phyloP scores from a whole-genome alignment of 371 early-diverging fungal genomes.

The Synchytrium microbalum region DNA sequence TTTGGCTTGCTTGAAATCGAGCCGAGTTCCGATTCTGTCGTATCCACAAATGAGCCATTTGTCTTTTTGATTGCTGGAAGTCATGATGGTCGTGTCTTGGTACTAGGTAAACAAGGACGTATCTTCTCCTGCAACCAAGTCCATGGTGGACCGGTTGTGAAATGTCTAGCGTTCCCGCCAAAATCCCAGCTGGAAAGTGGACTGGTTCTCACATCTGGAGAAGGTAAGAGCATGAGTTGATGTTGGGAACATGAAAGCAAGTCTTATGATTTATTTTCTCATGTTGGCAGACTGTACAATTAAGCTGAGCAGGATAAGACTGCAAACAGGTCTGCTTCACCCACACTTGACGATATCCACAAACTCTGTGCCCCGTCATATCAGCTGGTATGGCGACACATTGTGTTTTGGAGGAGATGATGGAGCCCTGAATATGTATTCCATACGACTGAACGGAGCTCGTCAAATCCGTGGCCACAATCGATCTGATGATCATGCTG shows the following conservation, averaged over 20 bases:
- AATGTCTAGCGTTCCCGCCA: neutral
- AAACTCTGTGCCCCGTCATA: slow-evolving; percentile 21
- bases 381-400: slow-evolving; percentile 21
- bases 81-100: neutral
- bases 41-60: neutral
- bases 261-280: too few relatives aligned
- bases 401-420: slow-evolving; percentile 34
- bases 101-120: neutral
- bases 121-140: neutral
- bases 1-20: neutral
- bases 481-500: slow-evolving; percentile 39
- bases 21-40: too few relatives aligned
- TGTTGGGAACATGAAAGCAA: too few relatives aligned
- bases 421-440: slow-evolving; percentile 28
- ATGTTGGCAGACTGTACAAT: slow-evolving; percentile 29
- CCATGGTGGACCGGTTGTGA: neutral
- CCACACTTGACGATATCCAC: slow-evolving; percentile 23
- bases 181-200: slow-evolving; percentile 19
- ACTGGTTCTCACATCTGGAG: neutral
- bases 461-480: slow-evolving; percentile 21
- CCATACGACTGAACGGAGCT: slow-evolving; percentile 15
- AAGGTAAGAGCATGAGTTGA: too few relatives aligned
- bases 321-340: slow-evolving; percentile 16
- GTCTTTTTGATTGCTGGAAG: neutral
- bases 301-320: slow-evolving; percentile 19